These are phyloP conservation scores for Chenopodium album DNA, from an alignment of 148 eudicot genomes.

Conservation along the genomic window DNA sequence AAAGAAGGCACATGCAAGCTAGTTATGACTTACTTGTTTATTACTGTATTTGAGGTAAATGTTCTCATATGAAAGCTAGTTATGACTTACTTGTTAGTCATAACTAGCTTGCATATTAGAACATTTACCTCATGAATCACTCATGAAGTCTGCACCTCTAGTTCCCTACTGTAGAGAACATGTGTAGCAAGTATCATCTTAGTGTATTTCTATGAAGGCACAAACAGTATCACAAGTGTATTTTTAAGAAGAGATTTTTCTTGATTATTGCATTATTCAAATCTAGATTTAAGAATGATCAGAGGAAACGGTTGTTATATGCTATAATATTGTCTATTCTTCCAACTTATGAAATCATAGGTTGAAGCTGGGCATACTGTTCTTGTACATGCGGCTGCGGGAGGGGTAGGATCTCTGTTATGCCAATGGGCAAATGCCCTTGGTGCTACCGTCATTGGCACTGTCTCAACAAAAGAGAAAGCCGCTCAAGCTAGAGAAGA, in stretches of 20 bases:
- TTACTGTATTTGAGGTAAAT: too few species aligned
- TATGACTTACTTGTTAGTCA: not conserved
- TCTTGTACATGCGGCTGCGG: slow-evolving; percentile 85
- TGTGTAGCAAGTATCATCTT: too few species aligned
- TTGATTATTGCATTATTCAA: not conserved
- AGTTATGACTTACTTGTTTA: too few species aligned
- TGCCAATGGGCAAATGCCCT: slow-evolving; percentile 92
- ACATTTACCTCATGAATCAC: not conserved
- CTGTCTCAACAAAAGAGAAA: slow-evolving; percentile 78
- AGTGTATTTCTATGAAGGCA: not conserved
- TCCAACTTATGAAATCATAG: slow-evolving; percentile 37
- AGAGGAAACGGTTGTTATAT: not conserved
- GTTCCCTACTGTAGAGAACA: too few species aligned
- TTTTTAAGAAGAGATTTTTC: not conserved
- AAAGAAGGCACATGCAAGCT: too few species aligned
- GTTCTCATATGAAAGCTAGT: too few species aligned
- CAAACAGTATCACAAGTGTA: not conserved
- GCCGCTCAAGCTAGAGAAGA: slow-evolving; percentile 81
- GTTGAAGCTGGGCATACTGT: slow-evolving; percentile 79
- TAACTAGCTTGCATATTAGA: not conserved
- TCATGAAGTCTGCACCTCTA: not conserved
- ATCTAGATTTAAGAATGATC: not conserved
- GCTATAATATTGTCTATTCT: not conserved
- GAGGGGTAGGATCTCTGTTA: slow-evolving; percentile 76
- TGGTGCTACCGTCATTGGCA: slow-evolving; percentile 84